Conservation (phyloP, 2,329 filamentous ascomycete genomes). For the Dothistroma septosporum region DNA sequence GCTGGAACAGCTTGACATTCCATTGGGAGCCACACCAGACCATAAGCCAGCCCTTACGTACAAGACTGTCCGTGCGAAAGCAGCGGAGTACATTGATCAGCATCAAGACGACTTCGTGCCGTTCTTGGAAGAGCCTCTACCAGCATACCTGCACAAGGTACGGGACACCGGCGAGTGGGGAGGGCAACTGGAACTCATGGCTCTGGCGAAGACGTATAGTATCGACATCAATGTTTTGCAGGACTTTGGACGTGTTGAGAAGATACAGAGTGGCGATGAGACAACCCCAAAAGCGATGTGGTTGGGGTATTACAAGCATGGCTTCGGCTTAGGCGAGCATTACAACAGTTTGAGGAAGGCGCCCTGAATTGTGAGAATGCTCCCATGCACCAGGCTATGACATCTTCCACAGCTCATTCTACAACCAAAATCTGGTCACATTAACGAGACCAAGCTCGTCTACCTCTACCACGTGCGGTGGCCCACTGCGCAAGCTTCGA, state of each 20-base stretch:
- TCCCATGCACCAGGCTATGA: no score
- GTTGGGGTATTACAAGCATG: constrained; percentile 93
- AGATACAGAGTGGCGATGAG: constrained; percentile 57
- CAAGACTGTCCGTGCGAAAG: constrained; percentile 62
- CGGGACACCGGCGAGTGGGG: constrained; percentile 92
- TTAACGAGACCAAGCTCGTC: neutral
- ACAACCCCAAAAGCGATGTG: constrained; percentile 59
- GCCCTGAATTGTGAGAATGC: constrained; percentile 1
- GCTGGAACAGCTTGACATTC: constrained; percentile 49
- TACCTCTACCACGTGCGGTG: neutral
- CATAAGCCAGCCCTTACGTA: constrained; percentile 45
- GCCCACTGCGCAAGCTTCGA: neutral
- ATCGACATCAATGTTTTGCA: constrained; percentile 83
- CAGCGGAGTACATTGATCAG: constrained; percentile 70
- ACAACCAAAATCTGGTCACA: no score
- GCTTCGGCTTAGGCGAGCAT: constrained; percentile 91
- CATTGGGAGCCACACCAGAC: constrained; percentile 35
- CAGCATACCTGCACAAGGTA: constrained; percentile 70
- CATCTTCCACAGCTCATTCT: no score
- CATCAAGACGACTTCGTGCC: constrained; percentile 78
- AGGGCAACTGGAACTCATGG: constrained; percentile 83
- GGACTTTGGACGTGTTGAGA: constrained; percentile 71
- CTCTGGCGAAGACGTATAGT: constrained; percentile 74
- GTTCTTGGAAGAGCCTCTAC: constrained; percentile 79
- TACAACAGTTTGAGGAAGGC: constrained; percentile 74